Evolutionary conservation across 177 flowering plant genomes (phyloP), one percentile per base, ranked within the genome.

Genomic region (Vitis hybrid): DNA sequence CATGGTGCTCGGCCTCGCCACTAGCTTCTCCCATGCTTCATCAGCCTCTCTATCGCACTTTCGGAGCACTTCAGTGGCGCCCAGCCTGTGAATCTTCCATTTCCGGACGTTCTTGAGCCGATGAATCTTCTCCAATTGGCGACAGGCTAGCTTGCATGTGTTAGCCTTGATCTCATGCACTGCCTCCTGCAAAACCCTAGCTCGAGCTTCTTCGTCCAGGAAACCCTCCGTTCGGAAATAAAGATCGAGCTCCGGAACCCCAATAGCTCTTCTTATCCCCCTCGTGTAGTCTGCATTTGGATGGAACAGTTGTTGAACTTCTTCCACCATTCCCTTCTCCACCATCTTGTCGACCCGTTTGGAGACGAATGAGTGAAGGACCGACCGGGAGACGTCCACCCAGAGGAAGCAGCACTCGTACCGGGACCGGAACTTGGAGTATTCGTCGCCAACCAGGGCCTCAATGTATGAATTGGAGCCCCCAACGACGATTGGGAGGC

Each of bases 381-480:
- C 82, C 0, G 89, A 80, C 69, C 78, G 29, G 0, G 79, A 52
- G 9, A 87, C 90, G 55, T 90, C 89, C 19, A 90, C 80, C 91
- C 97, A 91, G 0, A 91, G 79, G 67, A 90, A 88, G 66, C 86
- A 85, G 62, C 79, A 79, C 0, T 86, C 86, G 69, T 80, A 82
- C 33, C 29, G 60, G 1, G 83, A 69, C 10, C 74, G 55, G 60
- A 86, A 83, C 11, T 61, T 55, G 62, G 11, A 60, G 3, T 45
- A 71, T 1, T 67, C 60, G 29, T 53, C 70, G 2, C 77, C 80
- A 8, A 88, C 60, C 3, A 90, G 67, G 1, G 86, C 81, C 64
- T 86, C 89, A 10, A 88, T 79, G 84, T 74, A 86, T 0, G 88
- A 84, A 67, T 90, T 90, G 18, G 94, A 88, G 3, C 94, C 94